These are phyloP conservation scores for Fusarium sp. DNA, from an alignment of 2,329 filamentous ascomycete species.

Conservation along the genomic window DNA sequence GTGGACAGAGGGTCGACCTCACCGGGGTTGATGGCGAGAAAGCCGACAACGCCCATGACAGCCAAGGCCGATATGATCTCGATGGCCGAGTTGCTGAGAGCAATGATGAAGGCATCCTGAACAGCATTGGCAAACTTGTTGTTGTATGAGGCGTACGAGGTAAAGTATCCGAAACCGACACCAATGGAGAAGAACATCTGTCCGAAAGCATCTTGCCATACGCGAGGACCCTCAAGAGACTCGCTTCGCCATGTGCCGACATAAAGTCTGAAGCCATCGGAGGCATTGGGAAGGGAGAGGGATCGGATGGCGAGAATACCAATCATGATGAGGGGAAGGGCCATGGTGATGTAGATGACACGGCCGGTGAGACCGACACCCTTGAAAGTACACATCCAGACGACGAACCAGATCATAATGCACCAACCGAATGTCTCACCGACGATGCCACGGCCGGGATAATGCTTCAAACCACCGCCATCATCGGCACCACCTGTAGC, in stretches of 20 bases:
- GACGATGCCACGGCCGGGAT: conserved; percentile 53
- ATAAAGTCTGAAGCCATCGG: conserved; percentile 56
- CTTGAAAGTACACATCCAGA: conserved; percentile 65
- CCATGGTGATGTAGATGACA: conserved; percentile 66
- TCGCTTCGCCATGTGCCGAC: conserved; percentile 51
- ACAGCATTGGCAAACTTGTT: conserved; percentile 59
- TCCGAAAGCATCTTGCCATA: conserved; percentile 62
- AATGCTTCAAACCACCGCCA: conserved; percentile 35
- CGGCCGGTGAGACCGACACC: conserved; percentile 62
- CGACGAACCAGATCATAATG: conserved; percentile 62
- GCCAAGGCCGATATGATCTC: conserved; percentile 55
- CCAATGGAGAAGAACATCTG: conserved; percentile 54
- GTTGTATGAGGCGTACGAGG: conserved; percentile 64
- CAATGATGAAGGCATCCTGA: conserved; percentile 62
- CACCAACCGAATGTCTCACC: conserved; percentile 63
- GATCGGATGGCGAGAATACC: conserved; percentile 60
- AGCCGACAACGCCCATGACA: conserved; percentile 61
- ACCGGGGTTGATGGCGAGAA: conserved; percentile 44
- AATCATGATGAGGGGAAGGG: conserved; percentile 60
- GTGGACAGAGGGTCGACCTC: conserved; percentile 48
- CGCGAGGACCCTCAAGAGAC: conserved; percentile 46
- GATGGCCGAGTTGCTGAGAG: conserved; percentile 60
- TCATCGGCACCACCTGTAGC: background rate
- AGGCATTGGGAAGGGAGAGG: conserved; percentile 59
- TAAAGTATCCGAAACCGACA: conserved; percentile 64